These are phyloP conservation scores for Sclerotiophoma versabilis DNA, from an alignment of 2,329 filamentous ascomycete genomes.

Conservation along the genomic window DNA sequence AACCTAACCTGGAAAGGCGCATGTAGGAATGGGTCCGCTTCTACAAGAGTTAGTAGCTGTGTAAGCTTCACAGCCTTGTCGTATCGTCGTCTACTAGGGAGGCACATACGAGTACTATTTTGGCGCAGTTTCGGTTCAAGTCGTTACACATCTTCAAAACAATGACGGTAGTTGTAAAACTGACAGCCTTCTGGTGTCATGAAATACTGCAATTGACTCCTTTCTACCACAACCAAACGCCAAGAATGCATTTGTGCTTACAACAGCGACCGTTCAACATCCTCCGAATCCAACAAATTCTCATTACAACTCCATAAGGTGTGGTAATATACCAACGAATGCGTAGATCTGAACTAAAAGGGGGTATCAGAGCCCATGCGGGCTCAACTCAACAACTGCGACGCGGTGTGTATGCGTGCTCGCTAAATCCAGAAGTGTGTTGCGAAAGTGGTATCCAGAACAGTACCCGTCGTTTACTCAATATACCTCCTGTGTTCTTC, in stretches of 20 bases:
- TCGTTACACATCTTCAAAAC: too few relatives aligned
- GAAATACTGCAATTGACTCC: background rate
- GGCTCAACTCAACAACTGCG: constrained; percentile 11
- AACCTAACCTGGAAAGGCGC: background rate
- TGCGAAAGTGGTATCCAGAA: constrained; percentile 7
- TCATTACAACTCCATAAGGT: constrained; percentile 9
- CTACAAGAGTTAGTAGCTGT: background rate
- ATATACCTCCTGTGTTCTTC: background rate
- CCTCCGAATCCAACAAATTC: background rate
- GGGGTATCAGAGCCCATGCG: constrained; percentile 16
- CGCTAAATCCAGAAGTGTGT: constrained; percentile 20
- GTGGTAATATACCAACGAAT: constrained; percentile 1
- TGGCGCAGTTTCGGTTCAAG: too few relatives aligned
- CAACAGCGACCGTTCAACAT: background rate
- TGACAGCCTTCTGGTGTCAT: background rate
- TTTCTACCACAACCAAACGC: background rate
- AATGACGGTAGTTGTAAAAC: background rate
- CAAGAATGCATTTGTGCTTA: background rate
- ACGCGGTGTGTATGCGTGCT: constrained; percentile 14
- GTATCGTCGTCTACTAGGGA: background rate
- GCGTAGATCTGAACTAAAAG: constrained; percentile 10
- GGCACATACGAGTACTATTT: too few relatives aligned
- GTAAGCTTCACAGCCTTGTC: background rate
- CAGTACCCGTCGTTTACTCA: background rate
- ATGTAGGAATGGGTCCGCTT: background rate